Evolutionary conservation across 1,284 basidiomycete species (phyloP), one percentile per base, ranked within the genome.

Genomic region (Sanguinoderma infundibulare): DNA sequence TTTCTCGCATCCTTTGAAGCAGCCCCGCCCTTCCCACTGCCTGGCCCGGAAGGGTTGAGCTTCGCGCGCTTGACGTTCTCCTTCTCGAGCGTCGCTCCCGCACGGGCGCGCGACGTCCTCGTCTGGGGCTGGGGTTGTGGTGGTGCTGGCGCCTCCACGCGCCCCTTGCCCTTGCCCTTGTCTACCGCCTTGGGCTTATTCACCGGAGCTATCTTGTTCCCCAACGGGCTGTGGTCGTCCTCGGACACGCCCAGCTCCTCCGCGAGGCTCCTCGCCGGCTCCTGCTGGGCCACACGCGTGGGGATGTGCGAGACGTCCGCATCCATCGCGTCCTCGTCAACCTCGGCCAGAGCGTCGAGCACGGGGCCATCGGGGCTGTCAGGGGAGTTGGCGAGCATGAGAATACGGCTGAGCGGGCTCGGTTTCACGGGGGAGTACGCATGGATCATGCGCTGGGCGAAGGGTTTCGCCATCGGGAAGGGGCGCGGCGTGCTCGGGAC

Each of bases 391-490:
- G 80, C 80, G 42, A 92, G 78, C 85, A 87, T 83, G 36, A 92
- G 78, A 57, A 92, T 91, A 10, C 89, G 82, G 61, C 87, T 91
- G 36, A 92, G 79, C 1, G 90, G 90, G 66, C 89, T 91, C 0
- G 91, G 90, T 73, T 86, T 87, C 3, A 79, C 86, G 32, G 91
- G 90, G 0, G 91, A 92, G 67, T 92, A 92, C 0, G 90, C 89
- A 64, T 92, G 90, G 2, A 84, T 79, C 87, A 91, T 90, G 57
- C 81, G 84, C 58, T 79, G 73, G 0, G 84, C 87, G 53, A 86
- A 75, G 5, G 89, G 87, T 68, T 90, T 91, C 3, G 89, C 89
- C 50, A 87, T 76, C 0, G 88, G 89, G 77, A 89, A 91, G 2
- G 83, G 79, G 24, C 75, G 78, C 17, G 55, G 67, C 26, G 66